These are phyloP conservation scores for Rheum nobile DNA, from an alignment of 148 eudicot species.

Conservation along the genomic window DNA sequence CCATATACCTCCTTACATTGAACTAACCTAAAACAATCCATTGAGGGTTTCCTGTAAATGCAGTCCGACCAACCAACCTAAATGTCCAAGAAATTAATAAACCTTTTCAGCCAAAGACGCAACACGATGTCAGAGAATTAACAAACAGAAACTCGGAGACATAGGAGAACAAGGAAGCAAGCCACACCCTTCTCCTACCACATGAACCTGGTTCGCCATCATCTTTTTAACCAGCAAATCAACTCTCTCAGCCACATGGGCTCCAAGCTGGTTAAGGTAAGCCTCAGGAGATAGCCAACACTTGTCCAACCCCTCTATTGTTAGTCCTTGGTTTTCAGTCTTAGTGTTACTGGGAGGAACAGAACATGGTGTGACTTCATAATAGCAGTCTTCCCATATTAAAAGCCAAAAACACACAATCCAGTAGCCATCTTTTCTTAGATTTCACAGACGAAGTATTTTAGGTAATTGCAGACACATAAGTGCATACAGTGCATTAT, in stretches of 20 bases:
- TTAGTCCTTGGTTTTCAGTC: constrained; percentile 22
- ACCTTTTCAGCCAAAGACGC: neutral
- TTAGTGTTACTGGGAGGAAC: constrained; percentile 18
- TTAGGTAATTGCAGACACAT: neutral
- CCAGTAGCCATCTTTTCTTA: neutral
- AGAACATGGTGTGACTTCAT: constrained; percentile 31
- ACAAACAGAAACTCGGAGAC: neutral
- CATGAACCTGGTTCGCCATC: constrained; percentile 65
- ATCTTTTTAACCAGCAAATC: constrained; percentile 63
- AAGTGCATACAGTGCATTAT: neutral
- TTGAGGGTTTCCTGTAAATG: constrained; percentile 73
- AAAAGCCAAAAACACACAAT: constrained; percentile 33
- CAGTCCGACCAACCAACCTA: constrained; percentile 85
- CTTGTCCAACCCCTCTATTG: constrained; percentile 22
- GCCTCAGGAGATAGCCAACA: constrained; percentile 24
- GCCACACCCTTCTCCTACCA: constrained; percentile 87
- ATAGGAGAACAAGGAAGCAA: neutral
- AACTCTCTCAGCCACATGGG: constrained; percentile 34
- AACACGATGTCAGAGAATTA: neutral
- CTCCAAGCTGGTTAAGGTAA: constrained; percentile 19
- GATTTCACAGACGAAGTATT: neutral
- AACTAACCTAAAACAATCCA: constrained; percentile 62
- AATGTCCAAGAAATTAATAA: neutral
- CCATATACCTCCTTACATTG: no score
- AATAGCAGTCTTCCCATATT: constrained; percentile 92